Conservation (phyloP, 441 rosid species). For the Kokia cookei region DNA sequence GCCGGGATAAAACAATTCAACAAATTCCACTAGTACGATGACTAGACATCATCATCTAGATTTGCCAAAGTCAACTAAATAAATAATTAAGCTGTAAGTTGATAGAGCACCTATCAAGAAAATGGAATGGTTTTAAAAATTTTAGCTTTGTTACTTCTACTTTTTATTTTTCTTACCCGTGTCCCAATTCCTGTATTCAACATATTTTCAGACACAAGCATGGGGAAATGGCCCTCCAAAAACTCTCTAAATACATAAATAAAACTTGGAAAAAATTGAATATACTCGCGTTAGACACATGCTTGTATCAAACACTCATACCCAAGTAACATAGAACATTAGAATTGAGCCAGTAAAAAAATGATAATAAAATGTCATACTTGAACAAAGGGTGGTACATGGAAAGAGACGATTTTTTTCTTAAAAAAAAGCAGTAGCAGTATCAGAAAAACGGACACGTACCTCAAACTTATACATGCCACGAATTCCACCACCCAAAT, state of each 20-base stretch:
- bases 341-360: neutral
- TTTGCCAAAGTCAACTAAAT: no score
- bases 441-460: constrained; percentile 6
- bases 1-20: neutral
- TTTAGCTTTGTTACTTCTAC: no score
- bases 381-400: neutral
- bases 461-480: constrained; percentile 95
- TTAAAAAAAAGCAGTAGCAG: neutral
- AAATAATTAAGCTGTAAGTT: neutral
- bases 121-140: neutral
- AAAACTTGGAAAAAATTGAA: neutral
- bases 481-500: constrained; percentile 81
- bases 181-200: neutral
- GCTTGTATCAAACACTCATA: neutral
- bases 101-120: neutral
- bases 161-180: no score
- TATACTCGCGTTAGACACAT: neutral
- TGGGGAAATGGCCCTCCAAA: neutral
- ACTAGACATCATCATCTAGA: no score
- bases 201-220: neutral
- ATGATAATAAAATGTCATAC: neutral
- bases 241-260: neutral
- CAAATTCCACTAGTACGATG: no score
- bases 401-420: neutral
- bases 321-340: neutral